phyloP scores from a whole-genome alignment of 768 basidiomycete genomes.

The Holtermanniella nyarrowii region DNA sequence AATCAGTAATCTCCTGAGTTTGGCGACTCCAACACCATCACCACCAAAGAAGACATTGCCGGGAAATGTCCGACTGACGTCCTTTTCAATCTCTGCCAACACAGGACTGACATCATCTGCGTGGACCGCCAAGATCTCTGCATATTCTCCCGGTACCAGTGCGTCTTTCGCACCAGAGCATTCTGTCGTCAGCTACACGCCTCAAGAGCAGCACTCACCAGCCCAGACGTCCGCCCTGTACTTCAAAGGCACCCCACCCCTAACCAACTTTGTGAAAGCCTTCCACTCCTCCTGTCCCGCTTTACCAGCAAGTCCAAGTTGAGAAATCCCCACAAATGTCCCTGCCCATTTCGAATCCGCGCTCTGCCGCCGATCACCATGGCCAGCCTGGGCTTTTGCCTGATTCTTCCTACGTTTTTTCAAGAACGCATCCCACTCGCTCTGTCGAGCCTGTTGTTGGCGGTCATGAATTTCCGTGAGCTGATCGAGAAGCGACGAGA shows the following conservation, averaged over 20 bases:
- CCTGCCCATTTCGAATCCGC: conserved; percentile 73
- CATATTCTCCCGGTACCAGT: conserved; percentile 80
- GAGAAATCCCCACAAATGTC: conserved; percentile 80
- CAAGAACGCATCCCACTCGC: conserved; percentile 84
- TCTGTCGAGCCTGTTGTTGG: conserved; percentile 52
- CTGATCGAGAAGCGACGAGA: conserved; percentile 61
- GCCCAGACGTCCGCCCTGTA: conserved; percentile 35
- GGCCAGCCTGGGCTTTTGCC: conserved; percentile 39
- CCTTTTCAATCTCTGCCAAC: conserved; percentile 83
- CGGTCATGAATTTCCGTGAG: conserved; percentile 74
- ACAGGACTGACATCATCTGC: conserved; percentile 36
- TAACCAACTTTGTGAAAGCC: conserved; percentile 68
- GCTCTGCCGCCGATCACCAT: conserved; percentile 48
- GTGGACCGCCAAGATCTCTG: conserved; percentile 57
- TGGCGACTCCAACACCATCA: conserved; percentile 86
- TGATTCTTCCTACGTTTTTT: conserved; percentile 47
- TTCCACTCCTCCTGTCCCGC: conserved; percentile 57
- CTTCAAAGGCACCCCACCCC: conserved; percentile 64
- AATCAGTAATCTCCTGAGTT: conserved; percentile 74
- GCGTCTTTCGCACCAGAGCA: conserved; percentile 88
- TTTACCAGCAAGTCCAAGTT: conserved; percentile 61
- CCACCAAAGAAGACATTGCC: conserved; percentile 94
- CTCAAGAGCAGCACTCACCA: conserved; percentile 10
- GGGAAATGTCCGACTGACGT: conserved; percentile 73
- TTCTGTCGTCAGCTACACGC: conserved; percentile 68